A percentile compares a stretch with the other conserved stretches of the same genome.
Evolutionary conservation across 2,329 filamentous ascomycete genomes (phyloP).

Genomic region (Knufia fluminis): DNA sequence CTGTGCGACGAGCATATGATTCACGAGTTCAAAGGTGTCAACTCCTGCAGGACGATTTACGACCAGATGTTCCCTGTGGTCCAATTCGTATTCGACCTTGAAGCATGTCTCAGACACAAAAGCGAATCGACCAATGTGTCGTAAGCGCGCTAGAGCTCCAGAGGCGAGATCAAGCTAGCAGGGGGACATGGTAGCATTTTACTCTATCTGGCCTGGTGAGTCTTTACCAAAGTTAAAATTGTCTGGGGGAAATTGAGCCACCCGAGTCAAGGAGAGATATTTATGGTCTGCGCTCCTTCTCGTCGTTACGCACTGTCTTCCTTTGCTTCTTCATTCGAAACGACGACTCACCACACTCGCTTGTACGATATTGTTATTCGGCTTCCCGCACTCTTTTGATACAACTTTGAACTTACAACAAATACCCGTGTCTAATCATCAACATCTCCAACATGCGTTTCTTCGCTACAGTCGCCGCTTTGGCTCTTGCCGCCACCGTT

Average conservation of each 20-base stretch:
- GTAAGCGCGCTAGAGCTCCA: not conserved
- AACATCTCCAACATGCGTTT: constrained; percentile 18
- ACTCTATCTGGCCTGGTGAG: not conserved
- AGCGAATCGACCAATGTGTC: not conserved
- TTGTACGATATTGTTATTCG: not conserved
- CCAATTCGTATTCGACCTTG: not conserved
- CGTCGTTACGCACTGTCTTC: not conserved
- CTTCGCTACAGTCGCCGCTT: constrained; percentile 18
- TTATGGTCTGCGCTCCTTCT: not conserved
- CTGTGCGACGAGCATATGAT: not conserved
- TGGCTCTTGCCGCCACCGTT: constrained; percentile 37
- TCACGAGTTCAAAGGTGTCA: not conserved
- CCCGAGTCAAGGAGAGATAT: not conserved
- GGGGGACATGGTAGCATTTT: not conserved
- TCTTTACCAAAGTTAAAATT: not conserved
- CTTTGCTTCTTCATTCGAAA: constrained; percentile 2
- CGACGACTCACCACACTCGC: constrained; percentile 2
- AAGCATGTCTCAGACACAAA: not conserved
- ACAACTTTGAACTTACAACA: not conserved
- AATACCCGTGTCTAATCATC: not conserved
- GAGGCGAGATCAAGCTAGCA: not conserved
- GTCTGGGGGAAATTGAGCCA: constrained; percentile 12
- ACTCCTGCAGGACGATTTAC: not conserved
- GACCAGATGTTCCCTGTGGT: no score
- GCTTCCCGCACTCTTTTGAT: constrained; percentile 7